Conservation (phyloP, 2,329 filamentous ascomycete species). For the Neoarthrinium moseri region DNA sequence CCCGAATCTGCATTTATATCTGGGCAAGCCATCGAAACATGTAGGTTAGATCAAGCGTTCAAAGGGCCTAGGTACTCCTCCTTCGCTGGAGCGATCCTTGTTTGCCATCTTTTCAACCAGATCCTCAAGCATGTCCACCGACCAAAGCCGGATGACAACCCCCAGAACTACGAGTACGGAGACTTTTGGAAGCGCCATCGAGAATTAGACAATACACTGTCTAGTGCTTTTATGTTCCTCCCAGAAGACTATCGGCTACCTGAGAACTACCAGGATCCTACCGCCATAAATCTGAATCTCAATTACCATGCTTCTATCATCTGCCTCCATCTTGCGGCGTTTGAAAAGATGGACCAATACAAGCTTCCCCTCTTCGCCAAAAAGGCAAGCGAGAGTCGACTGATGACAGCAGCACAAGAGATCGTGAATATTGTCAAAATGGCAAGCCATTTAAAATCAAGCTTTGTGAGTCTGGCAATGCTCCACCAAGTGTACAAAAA, state of each 20-base stretch:
- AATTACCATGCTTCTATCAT: conserved; percentile 86
- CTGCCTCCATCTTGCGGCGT: conserved; percentile 83
- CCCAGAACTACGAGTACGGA: conserved; percentile 72
- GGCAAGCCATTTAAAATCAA: conserved; percentile 68
- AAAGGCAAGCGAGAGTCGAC: conserved; percentile 68
- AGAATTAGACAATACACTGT: conserved; percentile 75
- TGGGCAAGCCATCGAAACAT: conserved; percentile 61
- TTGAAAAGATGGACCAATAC: conserved; percentile 77
- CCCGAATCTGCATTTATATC: conserved; percentile 74
- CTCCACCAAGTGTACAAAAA: not conserved
- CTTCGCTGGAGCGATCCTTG: conserved; percentile 70
- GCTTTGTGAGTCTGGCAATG: conserved; percentile 52
- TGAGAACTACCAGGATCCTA: conserved; percentile 63
- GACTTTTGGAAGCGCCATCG: conserved; percentile 86
- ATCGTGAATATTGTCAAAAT: conserved; percentile 81
- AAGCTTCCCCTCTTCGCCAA: conserved; percentile 63
- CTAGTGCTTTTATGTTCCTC: conserved; percentile 75
- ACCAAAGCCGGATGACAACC: conserved; percentile 65
- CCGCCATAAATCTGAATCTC: conserved; percentile 81
- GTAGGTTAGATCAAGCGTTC: conserved; percentile 64
- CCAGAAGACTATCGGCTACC: conserved; percentile 75
- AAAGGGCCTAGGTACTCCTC: conserved; percentile 63
- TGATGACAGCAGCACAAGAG: conserved; percentile 78
- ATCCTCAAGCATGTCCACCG: conserved; percentile 81
- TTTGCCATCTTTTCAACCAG: conserved; percentile 76